phyloP scores from a whole-genome alignment of 2,329 filamentous ascomycete species.

The Venturia oleaginea region DNA sequence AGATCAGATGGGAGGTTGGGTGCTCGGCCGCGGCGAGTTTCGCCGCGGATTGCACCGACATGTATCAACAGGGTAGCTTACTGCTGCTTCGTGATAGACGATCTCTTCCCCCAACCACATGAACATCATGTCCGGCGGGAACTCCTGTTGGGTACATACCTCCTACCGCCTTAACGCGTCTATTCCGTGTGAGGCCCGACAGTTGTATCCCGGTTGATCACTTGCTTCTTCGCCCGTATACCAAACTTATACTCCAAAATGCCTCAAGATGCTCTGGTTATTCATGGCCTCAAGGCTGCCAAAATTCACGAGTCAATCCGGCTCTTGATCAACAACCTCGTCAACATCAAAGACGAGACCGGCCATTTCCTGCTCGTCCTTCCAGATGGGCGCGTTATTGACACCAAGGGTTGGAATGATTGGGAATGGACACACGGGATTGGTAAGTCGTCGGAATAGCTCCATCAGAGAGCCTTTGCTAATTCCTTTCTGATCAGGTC shows the following conservation, averaged over 20 bases:
- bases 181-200: neutral
- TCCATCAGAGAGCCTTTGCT: neutral
- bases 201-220: neutral
- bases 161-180: neutral
- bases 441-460: slow-evolving; percentile 24
- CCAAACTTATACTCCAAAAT: neutral
- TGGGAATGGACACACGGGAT: slow-evolving; percentile 81
- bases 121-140: neutral
- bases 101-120: neutral
- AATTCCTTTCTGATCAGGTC: slow-evolving; percentile 27
- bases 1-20: neutral
- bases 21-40: neutral
- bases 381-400: slow-evolving; percentile 64
- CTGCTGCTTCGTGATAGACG: neutral
- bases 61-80: neutral
- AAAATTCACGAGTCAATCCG: slow-evolving; percentile 40
- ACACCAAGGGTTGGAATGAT: slow-evolving; percentile 75
- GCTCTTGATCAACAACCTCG: slow-evolving; percentile 61
- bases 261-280: slow-evolving; percentile 6
- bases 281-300: slow-evolving; percentile 6
- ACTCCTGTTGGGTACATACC: slow-evolving; percentile 5
- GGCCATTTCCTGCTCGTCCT: slow-evolving; percentile 65
- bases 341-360: slow-evolving; percentile 68
- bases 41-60: neutral
- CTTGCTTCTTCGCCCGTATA: neutral